Percentiles rank a stretch among this genome's conserved stretches.
Conservation (phyloP, 1,284 basidiomycete genomes). For the Malassezia yamatoensis region DNA sequence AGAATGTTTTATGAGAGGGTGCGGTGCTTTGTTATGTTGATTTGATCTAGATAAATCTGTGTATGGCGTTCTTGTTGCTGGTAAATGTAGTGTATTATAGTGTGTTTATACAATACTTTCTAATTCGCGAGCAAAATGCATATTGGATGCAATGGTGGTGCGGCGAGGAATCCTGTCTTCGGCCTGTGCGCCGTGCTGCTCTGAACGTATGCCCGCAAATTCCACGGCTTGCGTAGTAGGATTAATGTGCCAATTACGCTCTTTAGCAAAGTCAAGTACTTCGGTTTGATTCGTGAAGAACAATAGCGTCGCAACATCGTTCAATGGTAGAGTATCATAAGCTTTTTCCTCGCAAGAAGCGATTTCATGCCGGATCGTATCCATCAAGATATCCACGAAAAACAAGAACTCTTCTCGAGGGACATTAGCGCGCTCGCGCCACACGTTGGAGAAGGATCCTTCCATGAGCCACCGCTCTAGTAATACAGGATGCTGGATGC, state of each 20-base stretch:
- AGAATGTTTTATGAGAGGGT: too few relatives aligned
- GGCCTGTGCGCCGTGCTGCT: neutral
- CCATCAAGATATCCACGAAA: slow-evolving; percentile 81
- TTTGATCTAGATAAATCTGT: neutral
- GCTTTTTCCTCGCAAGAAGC: slow-evolving; percentile 83
- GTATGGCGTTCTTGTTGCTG: neutral
- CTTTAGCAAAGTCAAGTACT: slow-evolving; percentile 64
- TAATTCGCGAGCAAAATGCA: slow-evolving; percentile 45
- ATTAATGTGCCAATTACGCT: slow-evolving; percentile 51
- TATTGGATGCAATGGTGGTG: slow-evolving; percentile 38
- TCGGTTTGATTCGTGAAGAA: slow-evolving; percentile 75
- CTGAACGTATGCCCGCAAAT: slow-evolving; percentile 26
- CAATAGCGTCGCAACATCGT: slow-evolving; percentile 73
- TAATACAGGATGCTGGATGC: slow-evolving; percentile 45
- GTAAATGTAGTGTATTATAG: too few relatives aligned
- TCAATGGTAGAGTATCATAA: slow-evolving; percentile 73
- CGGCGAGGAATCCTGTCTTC: slow-evolving; percentile 35
- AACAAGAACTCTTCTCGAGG: slow-evolving; percentile 67
- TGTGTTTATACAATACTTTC: slow-evolving; percentile 41
- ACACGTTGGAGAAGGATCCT: slow-evolving; percentile 94
- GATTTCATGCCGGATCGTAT: slow-evolving; percentile 90
- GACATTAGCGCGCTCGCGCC: slow-evolving; percentile 77
- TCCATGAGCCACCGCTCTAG: slow-evolving; percentile 95
- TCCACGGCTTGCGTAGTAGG: slow-evolving; percentile 45
- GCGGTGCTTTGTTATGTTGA: too few relatives aligned